Conservation (phyloP, 306 rosid genomes). For the Cicer judaicum region DNA sequence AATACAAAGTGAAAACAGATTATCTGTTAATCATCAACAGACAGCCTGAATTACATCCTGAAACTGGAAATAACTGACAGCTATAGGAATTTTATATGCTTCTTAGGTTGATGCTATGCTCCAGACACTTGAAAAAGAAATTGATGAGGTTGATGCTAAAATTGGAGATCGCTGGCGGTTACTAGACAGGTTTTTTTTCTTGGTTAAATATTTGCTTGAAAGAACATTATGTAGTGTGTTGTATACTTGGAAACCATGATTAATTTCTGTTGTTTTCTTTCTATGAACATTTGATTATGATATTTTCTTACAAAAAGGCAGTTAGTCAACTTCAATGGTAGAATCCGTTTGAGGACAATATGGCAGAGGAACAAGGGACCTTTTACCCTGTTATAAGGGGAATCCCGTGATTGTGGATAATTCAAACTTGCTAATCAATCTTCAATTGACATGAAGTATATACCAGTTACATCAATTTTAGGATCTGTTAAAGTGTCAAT, state of each 20-base stretch:
- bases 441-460: conserved; percentile 16
- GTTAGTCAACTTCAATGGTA: not conserved
- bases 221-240: conserved; percentile 10
- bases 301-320: conserved; percentile 23
- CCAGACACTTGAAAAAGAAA: conserved; percentile 84
- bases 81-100: conserved; percentile 22
- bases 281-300: conserved; percentile 21
- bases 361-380: not conserved
- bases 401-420: conserved; percentile 1
- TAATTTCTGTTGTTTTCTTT: conserved; percentile 27
- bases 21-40: not conserved
- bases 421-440: conserved; percentile 5
- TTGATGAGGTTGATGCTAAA: conserved; percentile 85
- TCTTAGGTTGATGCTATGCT: conserved; percentile 81
- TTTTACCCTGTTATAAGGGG: conserved; percentile 3
- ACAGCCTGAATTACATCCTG: conserved; percentile 19
- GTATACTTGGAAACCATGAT: not conserved
- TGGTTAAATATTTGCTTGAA: conserved; percentile 30
- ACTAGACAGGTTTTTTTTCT: conserved; percentile 68
- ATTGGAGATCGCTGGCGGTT: conserved; percentile 81
- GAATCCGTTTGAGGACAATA: conserved; percentile 19
- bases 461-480: not conserved
- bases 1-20: conserved; percentile 14
- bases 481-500: conserved; percentile 21
- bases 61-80: conserved; percentile 33